Base-by-base conservation (phyloP, 768 basidiomycete genomes). In the Cubamyces sp. region DNA sequence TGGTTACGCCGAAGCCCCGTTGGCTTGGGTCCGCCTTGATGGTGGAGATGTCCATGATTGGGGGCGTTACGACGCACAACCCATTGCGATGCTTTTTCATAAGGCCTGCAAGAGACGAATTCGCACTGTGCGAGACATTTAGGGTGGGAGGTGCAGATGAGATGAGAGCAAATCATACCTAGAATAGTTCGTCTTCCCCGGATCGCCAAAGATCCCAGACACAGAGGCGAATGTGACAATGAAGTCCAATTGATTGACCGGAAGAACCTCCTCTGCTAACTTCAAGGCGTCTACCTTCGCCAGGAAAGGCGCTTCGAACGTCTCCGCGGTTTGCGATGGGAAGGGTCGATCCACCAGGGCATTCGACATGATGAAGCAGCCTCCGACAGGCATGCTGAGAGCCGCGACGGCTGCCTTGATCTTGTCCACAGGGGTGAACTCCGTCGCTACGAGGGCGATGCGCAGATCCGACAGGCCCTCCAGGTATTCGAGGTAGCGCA, bases 221-320 rank as follows among this genome's bases (percentile, higher is more conserved):
- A 68, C 53, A 8, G 69, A 70, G 3, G 67, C 64, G 54, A 70
- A 68, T 1, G 47, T 49, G 16, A 70, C 59, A 15, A 64, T n/a
- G 46, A 66, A 69, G 41, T 69, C 69, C 8, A 66, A 43, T 2
- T 23, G 21, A 9, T 57, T 23, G 14, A 68, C 46, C 6, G 50
- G 30, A 14, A 67, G 18, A 7, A 53, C 51, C 26, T 55, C 26
- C 28, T 60, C 47, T 11, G 67, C 48, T 2, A 46, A 40, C 18
- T 39, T 16, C 46, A 68, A 56, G 11, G 63, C 67, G 9, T 54
- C 30, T 3, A 57, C 21, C 39, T 70, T 64, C 8, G 60, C 41
- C 15, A 30, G 19, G 25, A 60, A 60, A 2, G 57, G 40, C 1
- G n/a, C 37, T 16, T 64, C 61, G 50, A 61, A 66, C 4, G 37